These are phyloP conservation scores for Beta vulgaris DNA, from an alignment of 148 eudicot species.

Conservation along the genomic window DNA sequence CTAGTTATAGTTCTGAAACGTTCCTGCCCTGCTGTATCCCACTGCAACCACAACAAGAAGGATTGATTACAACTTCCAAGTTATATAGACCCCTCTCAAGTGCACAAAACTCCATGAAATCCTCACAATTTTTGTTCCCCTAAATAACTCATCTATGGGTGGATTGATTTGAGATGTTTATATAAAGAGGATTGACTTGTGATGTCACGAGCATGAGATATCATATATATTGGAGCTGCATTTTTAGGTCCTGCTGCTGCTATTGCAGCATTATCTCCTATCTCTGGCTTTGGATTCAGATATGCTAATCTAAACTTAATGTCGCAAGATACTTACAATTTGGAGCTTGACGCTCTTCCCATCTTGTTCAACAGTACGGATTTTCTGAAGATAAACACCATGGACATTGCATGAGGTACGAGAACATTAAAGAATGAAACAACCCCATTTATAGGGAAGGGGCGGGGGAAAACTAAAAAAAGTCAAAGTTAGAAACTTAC, in stretches of 20 bases:
- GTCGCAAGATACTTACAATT: conserved; percentile 32
- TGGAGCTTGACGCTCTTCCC: conserved; percentile 52
- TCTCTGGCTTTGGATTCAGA: background rate
- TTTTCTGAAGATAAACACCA: conserved; percentile 34
- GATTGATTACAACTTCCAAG: no score
- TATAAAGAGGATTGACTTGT: background rate
- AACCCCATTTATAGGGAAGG: background rate
- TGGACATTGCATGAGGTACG: conserved; percentile 12
- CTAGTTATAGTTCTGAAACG: conserved; percentile 55
- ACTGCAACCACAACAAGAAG: conserved; percentile 27
- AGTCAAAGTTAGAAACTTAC: conserved; percentile 35
- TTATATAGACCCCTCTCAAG: background rate
- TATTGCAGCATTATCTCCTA: background rate
- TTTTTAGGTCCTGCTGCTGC: background rate
- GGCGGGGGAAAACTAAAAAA: background rate
- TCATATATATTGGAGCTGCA: no score
- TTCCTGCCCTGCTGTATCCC: conserved; percentile 60
- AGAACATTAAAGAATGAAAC: background rate
- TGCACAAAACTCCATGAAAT: background rate
- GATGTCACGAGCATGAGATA: background rate
- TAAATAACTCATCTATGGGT: background rate
- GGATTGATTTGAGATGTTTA: background rate
- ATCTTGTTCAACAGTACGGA: conserved; percentile 60
- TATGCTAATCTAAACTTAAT: conserved; percentile 13
- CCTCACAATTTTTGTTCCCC: background rate